Conservation (phyloP, 371 early-diverging fungal species). For the Dinochytrium kinnereticum region DNA sequence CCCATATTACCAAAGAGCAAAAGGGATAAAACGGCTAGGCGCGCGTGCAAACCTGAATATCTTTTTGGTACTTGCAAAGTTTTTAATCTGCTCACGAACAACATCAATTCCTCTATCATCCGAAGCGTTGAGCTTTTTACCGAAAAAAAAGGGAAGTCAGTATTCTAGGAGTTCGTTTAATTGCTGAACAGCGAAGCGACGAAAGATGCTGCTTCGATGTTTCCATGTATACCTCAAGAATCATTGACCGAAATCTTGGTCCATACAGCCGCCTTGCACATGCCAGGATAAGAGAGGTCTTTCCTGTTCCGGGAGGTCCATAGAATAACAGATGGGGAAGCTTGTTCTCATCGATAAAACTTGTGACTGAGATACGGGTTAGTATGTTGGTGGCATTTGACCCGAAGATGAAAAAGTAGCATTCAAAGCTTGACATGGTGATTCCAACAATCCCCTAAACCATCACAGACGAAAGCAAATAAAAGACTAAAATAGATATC, state of each 20-base stretch:
- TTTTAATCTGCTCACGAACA: constrained; percentile 98
- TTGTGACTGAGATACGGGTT: constrained; percentile 60
- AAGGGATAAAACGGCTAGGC: neutral
- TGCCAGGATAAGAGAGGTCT: constrained; percentile 85
- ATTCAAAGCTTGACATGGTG: too few species aligned
- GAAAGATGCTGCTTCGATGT: too few species aligned
- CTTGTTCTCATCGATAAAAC: constrained; percentile 84
- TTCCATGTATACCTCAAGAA: constrained; percentile 80
- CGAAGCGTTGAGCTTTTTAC: constrained; percentile 90
- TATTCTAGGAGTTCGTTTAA: too few species aligned
- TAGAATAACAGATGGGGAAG: constrained; percentile 99
- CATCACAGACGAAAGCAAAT: too few species aligned
- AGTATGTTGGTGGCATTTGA: too few species aligned
- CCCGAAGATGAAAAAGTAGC: too few species aligned
- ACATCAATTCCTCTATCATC: constrained; percentile 99
- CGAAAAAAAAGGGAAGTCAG: constrained; percentile 7
- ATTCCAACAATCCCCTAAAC: too few species aligned
- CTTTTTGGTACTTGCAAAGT: constrained; percentile 92
- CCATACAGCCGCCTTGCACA: constrained; percentile 88
- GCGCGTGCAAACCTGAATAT: constrained; percentile 64
- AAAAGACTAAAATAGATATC: too few species aligned
- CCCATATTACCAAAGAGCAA: constrained; percentile 2
- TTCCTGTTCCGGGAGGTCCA: constrained; percentile 89
- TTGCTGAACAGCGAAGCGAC: too few species aligned
- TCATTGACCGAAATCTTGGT: constrained; percentile 78